phyloP scores from a whole-genome alignment of 2,329 filamentous ascomycete species.

The Talaromyces sp. region DNA sequence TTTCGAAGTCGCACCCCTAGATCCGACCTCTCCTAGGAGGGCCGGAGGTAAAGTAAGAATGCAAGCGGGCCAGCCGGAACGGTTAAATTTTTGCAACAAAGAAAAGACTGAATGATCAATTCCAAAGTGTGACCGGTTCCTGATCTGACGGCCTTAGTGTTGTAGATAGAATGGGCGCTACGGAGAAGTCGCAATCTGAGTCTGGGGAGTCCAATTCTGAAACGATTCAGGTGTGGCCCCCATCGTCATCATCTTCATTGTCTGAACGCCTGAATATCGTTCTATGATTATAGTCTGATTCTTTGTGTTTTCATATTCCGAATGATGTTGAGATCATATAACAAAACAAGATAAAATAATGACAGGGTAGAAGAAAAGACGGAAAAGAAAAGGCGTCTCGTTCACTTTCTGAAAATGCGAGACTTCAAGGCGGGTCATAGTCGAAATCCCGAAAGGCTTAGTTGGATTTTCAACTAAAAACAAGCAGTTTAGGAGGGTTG shows the following conservation, averaged over 20 bases:
- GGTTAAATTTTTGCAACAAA: not conserved
- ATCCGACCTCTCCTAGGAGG: not conserved
- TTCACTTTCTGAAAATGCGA: conserved; percentile 2
- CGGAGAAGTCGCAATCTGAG: conserved; percentile 10
- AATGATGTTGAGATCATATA: not conserved
- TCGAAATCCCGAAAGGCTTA: not conserved
- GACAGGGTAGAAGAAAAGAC: not conserved
- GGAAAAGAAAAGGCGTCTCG: not conserved
- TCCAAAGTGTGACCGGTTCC: not conserved
- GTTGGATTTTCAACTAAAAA: conserved; percentile 1
- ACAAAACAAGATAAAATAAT: not conserved
- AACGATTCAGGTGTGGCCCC: conserved; percentile 11
- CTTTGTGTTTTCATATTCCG: not conserved
- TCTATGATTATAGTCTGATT: not conserved
- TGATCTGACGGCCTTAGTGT: not conserved
- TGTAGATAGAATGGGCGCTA: conserved; percentile 1
- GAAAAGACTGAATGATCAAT: not conserved
- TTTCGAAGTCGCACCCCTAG: not conserved
- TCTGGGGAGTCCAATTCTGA: conserved; percentile 13
- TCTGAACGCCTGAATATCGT: not conserved
- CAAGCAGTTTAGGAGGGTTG: not conserved
- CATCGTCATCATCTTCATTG: conserved; percentile 12
- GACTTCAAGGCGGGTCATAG: not conserved
- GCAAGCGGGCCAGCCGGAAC: conserved; percentile 7
- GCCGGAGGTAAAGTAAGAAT: not conserved